Percentiles rank a stretch among this genome's conserved stretches.
Evolutionary conservation across 257 asterid genomes (phyloP).

Genomic region (Buddleja alternifolia): DNA sequence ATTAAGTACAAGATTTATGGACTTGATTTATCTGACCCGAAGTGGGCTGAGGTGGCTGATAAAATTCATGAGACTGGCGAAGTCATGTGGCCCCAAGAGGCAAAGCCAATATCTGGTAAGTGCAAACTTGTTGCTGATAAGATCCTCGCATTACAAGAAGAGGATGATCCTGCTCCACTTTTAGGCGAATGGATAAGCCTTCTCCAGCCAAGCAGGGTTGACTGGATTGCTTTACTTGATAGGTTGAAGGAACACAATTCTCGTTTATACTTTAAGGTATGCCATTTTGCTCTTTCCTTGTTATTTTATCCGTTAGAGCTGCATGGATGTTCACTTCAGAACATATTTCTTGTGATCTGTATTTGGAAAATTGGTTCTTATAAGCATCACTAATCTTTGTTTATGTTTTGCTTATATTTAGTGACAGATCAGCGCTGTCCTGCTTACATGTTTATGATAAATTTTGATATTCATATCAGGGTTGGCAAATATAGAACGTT

Average conservation of each 20-base stretch:
- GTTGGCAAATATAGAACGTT: no score
- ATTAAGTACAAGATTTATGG: constrained; percentile 88
- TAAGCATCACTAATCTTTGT: no score
- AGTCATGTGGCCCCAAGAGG: constrained; percentile 67
- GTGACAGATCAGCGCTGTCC: no score
- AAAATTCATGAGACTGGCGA: constrained; percentile 74
- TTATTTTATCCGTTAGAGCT: no score
- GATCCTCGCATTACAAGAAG: constrained; percentile 55
- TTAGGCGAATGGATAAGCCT: constrained; percentile 74
- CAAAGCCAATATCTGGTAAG: constrained; percentile 69
- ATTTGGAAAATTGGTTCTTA: no score
- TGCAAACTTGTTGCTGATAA: constrained; percentile 73
- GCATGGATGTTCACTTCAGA: no score
- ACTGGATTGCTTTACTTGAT: constrained; percentile 81
- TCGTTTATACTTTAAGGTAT: constrained; percentile 64
- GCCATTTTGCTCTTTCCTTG: constrained; percentile 14
- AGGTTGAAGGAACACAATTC: constrained; percentile 51
- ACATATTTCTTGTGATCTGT: no score
- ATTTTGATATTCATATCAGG: no score
- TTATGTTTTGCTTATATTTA: no score
- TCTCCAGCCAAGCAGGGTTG: constrained; percentile 77
- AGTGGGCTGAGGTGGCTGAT: constrained; percentile 87
- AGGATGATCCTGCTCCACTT: constrained; percentile 66
- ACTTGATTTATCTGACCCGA: constrained; percentile 74
- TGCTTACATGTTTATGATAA: no score